Conservation (phyloP, 495 filamentous ascomycete species). For the Astrothelium macrocarpum region DNA sequence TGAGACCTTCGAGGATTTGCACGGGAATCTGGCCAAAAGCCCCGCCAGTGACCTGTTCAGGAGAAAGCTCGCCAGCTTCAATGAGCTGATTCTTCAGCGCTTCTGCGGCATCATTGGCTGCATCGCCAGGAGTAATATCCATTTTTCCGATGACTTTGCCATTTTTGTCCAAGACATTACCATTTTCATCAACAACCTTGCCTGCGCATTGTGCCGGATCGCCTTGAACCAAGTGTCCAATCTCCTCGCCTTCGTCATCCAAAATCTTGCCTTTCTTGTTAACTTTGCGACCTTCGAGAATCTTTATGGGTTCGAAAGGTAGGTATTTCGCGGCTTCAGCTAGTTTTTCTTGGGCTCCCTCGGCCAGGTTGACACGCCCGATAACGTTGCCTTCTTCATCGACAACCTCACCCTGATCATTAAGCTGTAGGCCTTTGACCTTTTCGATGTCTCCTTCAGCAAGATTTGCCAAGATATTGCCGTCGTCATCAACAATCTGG, state of each 20-base stretch:
- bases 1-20: constrained; percentile 41
- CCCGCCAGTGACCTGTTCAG: not conserved
- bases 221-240: constrained; percentile 43
- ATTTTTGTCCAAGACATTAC: constrained; percentile 41
- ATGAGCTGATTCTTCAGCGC: constrained; percentile 2
- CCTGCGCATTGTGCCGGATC: constrained; percentile 37
- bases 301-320: constrained; percentile 29
- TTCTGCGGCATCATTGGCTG: constrained; percentile 20
- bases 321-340: constrained; percentile 19
- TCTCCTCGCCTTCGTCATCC: constrained; percentile 42
- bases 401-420: constrained; percentile 50
- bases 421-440: constrained; percentile 43
- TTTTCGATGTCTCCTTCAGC: constrained; percentile 30
- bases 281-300: constrained; percentile 42
- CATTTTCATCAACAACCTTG: constrained; percentile 41
- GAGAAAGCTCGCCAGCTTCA: not conserved
- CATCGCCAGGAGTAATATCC: constrained; percentile 38
- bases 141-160: constrained; percentile 43
- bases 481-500: constrained; percentile 36
- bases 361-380: constrained; percentile 40
- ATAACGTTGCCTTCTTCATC: constrained; percentile 53
- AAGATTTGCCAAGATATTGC: constrained; percentile 33
- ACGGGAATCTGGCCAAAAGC: constrained; percentile 13
- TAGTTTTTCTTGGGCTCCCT: constrained; percentile 35
- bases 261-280: constrained; percentile 39